A percentile compares a stretch with the other conserved stretches of the same genome.
Conservation (phyloP, 495 filamentous ascomycete species). For the Aspergillus asperescens region DNA sequence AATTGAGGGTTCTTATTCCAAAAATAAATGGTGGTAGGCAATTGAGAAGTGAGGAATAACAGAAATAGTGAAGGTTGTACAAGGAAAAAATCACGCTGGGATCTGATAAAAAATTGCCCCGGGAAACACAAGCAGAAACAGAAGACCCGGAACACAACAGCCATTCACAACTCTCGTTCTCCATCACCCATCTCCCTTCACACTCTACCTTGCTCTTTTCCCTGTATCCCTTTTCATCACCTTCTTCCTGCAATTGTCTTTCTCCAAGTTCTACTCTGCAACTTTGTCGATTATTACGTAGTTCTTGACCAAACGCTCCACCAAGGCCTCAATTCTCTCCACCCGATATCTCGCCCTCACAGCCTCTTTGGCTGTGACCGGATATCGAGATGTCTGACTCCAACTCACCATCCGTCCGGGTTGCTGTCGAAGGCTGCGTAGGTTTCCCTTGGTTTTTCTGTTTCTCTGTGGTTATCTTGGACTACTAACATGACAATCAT, state of each 20-base stretch:
- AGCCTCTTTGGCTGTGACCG: not conserved
- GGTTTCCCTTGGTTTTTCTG: conserved; percentile 23
- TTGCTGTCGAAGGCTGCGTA: conserved; percentile 79
- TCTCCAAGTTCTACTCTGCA: not conserved
- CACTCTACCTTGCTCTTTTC: not conserved
- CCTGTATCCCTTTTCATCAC: not conserved
- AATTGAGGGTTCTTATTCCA: not conserved
- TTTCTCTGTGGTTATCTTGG: conserved; percentile 11
- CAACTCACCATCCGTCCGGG: conserved; percentile 32
- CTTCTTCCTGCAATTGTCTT: not conserved
- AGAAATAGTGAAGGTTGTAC: not conserved
- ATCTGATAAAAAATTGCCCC: conserved; percentile 2
- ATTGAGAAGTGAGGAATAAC: not conserved
- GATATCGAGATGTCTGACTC: conserved; percentile 10
- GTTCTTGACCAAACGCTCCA: not conserved
- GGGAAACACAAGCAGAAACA: too few relatives aligned
- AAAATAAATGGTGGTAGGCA: not conserved
- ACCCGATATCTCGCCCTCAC: not conserved
- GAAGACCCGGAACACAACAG: not conserved
- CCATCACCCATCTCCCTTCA: not conserved
- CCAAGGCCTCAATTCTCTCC: not conserved
- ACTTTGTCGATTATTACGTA: not conserved
- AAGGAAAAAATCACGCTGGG: not conserved
- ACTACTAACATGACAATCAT: conserved; percentile 4
- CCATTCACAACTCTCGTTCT: not conserved